phyloP scores from a whole-genome alignment of 441 rosid species.

The Croton laevigatus region DNA sequence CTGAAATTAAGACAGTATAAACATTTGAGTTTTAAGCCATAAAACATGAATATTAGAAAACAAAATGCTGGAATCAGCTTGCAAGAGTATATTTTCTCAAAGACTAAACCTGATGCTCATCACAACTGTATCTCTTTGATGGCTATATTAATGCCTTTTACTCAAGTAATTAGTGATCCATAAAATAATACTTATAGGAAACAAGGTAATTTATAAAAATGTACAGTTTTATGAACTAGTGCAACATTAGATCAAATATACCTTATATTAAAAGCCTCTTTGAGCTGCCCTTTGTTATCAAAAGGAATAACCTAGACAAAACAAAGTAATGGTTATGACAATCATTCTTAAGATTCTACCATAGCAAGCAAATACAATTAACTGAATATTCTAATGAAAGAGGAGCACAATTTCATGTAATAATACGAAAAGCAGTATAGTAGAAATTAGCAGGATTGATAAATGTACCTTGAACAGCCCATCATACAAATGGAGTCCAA shows the following conservation, averaged over 20 bases:
- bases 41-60: neutral
- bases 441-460: conserved; percentile 14
- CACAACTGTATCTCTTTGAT: neutral
- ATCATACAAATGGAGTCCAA: conserved; percentile 96
- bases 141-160: neutral
- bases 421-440: conserved; percentile 8
- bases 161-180: neutral
- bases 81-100: neutral
- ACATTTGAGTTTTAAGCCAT: conserved; percentile 9
- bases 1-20: conserved; percentile 41
- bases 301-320: conserved; percentile 85
- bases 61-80: neutral
- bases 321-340: conserved; percentile 15
- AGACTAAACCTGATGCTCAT: neutral
- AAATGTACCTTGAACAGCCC: conserved; percentile 83
- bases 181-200: neutral
- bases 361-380: neutral
- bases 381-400: neutral
- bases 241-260: conserved; percentile 15
- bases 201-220: neutral
- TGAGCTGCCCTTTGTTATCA: conserved; percentile 94
- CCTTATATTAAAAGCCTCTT: conserved; percentile 98
- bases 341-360: neutral
- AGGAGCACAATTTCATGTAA: neutral
- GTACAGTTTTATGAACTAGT: neutral